Evolutionary conservation across 495 filamentous ascomycete species (phyloP).

Genomic region (Copromyces sp.): DNA sequence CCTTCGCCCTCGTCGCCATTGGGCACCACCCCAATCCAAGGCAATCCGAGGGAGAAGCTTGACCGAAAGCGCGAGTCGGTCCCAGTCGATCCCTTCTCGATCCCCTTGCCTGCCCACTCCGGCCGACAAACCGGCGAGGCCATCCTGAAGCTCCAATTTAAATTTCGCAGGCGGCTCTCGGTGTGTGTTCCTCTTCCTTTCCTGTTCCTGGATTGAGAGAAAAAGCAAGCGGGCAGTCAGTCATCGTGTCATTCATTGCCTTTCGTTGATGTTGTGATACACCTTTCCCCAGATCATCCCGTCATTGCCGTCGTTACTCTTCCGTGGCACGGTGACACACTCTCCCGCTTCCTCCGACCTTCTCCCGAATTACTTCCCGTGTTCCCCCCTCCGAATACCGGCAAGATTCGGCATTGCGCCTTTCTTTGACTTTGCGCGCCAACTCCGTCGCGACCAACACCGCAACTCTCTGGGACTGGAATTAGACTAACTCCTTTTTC

Average conservation of each 20-base stretch:
- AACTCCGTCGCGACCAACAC: background rate
- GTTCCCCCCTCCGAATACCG: background rate
- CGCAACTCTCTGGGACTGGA: background rate
- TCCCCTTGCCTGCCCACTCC: background rate
- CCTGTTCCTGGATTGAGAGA: background rate
- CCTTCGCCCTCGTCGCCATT: background rate
- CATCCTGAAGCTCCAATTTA: background rate
- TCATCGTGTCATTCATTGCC: background rate
- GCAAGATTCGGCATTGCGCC: conserved; percentile 5
- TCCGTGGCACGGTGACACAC: background rate
- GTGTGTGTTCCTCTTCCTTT: background rate
- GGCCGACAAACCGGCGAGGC: background rate
- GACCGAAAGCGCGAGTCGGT: background rate
- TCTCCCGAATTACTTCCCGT: background rate
- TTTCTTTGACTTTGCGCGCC: background rate
- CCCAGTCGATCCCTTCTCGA: background rate
- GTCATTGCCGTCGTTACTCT: background rate
- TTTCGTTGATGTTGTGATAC: background rate
- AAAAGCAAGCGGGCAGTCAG: background rate
- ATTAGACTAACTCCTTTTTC: background rate
- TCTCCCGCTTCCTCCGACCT: background rate
- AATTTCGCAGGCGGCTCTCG: background rate
- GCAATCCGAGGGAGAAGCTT: background rate
- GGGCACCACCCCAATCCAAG: background rate
- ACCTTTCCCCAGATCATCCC: background rate